Base-by-base conservation (phyloP, 208 protist species). In the Trypanosoma theileri region DNA sequence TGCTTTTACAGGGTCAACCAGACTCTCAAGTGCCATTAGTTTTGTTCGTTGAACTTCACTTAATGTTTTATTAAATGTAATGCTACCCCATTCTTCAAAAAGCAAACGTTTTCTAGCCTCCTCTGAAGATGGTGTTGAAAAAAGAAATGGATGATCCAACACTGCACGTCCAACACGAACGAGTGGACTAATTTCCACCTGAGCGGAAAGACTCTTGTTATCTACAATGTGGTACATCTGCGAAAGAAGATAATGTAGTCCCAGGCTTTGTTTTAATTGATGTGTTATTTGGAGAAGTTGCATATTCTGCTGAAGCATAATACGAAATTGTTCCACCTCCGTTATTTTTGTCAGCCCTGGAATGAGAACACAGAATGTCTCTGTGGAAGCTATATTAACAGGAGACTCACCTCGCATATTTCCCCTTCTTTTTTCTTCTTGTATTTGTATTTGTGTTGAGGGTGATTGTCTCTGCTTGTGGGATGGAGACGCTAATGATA, bases 121-220 rank as follows among this genome's bases (percentile, higher is more conserved):
- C 44, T 68, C 24, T 19, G 63, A 66, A 24, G 80, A 73, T 16
- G 88, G 88, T 45, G 51, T 73, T 16, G 63, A 45, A 69, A 80
- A 79, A 16, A 82, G 53, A 73, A 91, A 84, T 10, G 88, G 85
- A 58, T 94, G 89, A 56, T 66, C 56, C 53, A 94, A 62, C 28
- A 92, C 57, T 13, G 73, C 67, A 31, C 55, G 24, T 4, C 82
- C 80, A 35, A 94, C 59, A 17, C 67, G 56, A 40, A 80, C 65
- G 57, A 94, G 75, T 10, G 82, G 80, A 4, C 52, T 66, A 26
- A 83, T 67, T 40, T 92, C 86, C 8, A 87, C 58, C 55, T 85
- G 70, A 0, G 50, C 62, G 7, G 71, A 60, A 31, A 91, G 68
- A 3, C 45, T 22, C 22, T 59, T 61, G 17, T 71, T 53, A 31